Evolutionary conservation across 208 protist species (phyloP), one percentile per base, ranked within the genome.

Genomic region (Trypanosoma platydactyli): DNA sequence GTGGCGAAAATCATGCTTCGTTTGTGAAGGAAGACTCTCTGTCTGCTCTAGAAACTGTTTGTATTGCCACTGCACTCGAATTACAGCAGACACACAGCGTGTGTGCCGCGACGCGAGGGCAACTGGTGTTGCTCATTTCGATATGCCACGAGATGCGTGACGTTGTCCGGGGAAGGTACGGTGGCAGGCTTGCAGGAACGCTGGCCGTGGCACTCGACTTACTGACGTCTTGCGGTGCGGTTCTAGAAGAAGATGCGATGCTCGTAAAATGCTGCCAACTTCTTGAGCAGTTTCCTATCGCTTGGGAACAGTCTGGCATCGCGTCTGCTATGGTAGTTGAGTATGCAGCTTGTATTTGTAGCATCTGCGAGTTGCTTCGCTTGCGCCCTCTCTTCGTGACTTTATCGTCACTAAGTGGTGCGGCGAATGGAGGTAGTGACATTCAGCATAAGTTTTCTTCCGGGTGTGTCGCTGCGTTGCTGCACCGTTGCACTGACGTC

Each of bases 121-220:
- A 61, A 12, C 40, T 68, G 13, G 53, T 42, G 35, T 38, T 25
- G 13, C 29, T 68, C 25, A 57, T 68, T 51, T 25, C n/a, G 33
- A 52, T 22, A 13, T 64, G 69, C 27, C 62, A 68, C 49, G 40
- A 33, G 0, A 54, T 40, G 16, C 42, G 46, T 44, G 60, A 64
- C 51, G 22, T 6, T 11, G 25, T 58, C 13, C 64, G 52, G 69
- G 24, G 49, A n/a, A 54, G 61, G 6, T 75, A 64, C 45, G 52
- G 42, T 45, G 69, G 69, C 29, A 40, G 48, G 24, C 12, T 59
- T 33, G 61, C 62, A 15, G 60, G 60, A 33, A 30, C 48, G 35
- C 29, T 75, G 33, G 44, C 46, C 16, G 55, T 75, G 27, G 60
- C 69, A 27, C 55, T 75, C 33, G 69, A 73, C 48, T 2, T 73